Evolutionary conservation across 2,329 filamentous ascomycete genomes (phyloP).

Genomic region (Phyllosticta paracitricarpa): DNA sequence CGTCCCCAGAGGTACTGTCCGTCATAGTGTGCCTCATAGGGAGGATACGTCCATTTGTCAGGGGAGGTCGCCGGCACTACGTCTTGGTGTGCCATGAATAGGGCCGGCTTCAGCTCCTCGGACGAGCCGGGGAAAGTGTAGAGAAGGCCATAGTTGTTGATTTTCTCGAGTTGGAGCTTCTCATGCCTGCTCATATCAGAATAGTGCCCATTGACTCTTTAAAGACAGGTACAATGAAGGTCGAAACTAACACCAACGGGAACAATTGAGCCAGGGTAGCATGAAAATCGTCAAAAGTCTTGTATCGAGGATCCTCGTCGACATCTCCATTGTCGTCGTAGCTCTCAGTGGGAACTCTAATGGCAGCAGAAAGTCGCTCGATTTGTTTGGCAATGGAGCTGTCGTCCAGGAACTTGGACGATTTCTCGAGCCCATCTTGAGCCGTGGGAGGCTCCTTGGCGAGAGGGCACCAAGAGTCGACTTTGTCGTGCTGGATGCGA

Average conservation of each 20-base stretch:
- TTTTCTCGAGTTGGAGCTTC: conserved; percentile 39
- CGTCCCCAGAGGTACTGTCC: conserved; percentile 53
- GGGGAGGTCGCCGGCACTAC: conserved; percentile 46
- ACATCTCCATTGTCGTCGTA: conserved; percentile 47
- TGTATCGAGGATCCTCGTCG: conserved; percentile 49
- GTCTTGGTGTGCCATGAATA: conserved; percentile 56
- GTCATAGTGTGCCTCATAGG: conserved; percentile 46
- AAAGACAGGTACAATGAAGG: neutral
- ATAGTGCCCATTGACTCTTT: neutral
- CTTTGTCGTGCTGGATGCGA: neutral
- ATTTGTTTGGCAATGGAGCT: conserved; percentile 13
- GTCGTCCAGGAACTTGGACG: conserved; percentile 4
- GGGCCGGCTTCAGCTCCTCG: conserved; percentile 40
- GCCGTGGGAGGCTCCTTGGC: neutral
- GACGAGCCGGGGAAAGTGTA: conserved; percentile 49
- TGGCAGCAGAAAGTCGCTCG: conserved; percentile 33
- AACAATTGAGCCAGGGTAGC: conserved; percentile 41
- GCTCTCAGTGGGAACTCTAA: conserved; percentile 46
- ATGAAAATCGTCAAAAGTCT: conserved; percentile 47
- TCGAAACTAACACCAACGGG: conserved; percentile 31
- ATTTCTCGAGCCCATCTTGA: conserved; percentile 5
- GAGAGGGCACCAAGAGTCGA: conserved; percentile 8
- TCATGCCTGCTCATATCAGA: conserved; percentile 23
- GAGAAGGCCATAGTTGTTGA: conserved; percentile 51
- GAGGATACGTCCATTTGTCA: conserved; percentile 50